Evolutionary conservation across 257 asterid species (phyloP).

Genomic region (Galeopsis tetrahit): DNA sequence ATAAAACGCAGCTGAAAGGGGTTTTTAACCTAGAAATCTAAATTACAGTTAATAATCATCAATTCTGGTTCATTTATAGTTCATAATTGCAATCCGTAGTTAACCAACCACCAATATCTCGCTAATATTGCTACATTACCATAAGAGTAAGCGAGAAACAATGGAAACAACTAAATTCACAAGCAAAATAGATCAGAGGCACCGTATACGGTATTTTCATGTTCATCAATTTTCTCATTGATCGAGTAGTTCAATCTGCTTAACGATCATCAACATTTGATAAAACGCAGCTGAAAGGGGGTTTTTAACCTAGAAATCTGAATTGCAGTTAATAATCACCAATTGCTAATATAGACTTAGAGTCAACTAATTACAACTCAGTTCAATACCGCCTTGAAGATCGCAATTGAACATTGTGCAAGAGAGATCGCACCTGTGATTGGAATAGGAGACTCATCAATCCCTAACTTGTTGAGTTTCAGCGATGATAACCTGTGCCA

Average conservation of each 20-base stretch:
- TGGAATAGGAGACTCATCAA: slow-evolving; percentile 89
- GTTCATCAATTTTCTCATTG: neutral
- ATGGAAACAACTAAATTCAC: slow-evolving; percentile 10
- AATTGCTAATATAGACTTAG: too few relatives aligned
- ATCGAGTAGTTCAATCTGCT: neutral
- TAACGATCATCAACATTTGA: too few relatives aligned
- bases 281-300: too few relatives aligned
- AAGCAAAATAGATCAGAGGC: neutral
- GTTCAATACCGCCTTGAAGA: neutral
- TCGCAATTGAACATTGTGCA: neutral
- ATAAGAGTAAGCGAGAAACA: neutral
- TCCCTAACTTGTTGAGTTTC: slow-evolving; percentile 92
- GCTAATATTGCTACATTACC: neutral
- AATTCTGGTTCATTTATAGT: too few relatives aligned
- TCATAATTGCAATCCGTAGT: too few relatives aligned
- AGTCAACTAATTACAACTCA: neutral
- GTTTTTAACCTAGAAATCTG: too few relatives aligned
- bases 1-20: neutral
- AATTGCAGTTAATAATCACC: too few relatives aligned
- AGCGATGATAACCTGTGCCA: slow-evolving; percentile 90
- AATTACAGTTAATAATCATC: too few relatives aligned
- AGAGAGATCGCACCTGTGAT: slow-evolving; percentile 61
- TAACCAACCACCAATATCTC: neutral
- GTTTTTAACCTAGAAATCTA: too few relatives aligned
- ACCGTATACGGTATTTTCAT: slow-evolving; percentile 7